Evolutionary conservation across 805 yeast genomes (phyloP).

Genomic region (Candida pini): DNA sequence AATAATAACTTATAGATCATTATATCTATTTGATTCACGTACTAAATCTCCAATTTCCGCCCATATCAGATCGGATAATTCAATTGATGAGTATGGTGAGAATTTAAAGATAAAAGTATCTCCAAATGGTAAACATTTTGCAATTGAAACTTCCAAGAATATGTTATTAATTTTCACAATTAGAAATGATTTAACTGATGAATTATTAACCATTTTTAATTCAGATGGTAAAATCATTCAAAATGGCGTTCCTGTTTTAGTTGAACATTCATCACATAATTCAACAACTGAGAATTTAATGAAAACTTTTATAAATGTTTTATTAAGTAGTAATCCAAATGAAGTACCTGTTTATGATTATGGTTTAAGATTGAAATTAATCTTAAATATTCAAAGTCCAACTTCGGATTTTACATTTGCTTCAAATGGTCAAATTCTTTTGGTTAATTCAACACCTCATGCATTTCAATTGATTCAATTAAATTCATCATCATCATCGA

Average conservation of each 20-base stretch:
- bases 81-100: constrained; percentile 42
- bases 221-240: constrained; percentile 27
- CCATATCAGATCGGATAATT: constrained; percentile 38
- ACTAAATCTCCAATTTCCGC: constrained; percentile 44
- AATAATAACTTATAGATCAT: constrained; percentile 30
- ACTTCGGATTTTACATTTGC: constrained; percentile 25
- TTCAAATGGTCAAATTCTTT: constrained; percentile 19
- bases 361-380: constrained; percentile 28
- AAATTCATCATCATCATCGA: constrained; percentile 7
- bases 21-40: constrained; percentile 34
- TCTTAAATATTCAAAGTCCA: constrained; percentile 30
- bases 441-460: constrained; percentile 27
- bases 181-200: constrained; percentile 25
- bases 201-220: constrained; percentile 26
- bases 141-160: constrained; percentile 35
- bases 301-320: constrained; percentile 22
- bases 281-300: constrained; percentile 11
- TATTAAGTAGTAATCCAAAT: constrained; percentile 17
- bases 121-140: constrained; percentile 31
- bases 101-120: constrained; percentile 36
- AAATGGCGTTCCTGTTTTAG: constrained; percentile 27
- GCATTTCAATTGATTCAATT: constrained; percentile 30
- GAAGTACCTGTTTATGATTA: constrained; percentile 28
- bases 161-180: constrained; percentile 40
- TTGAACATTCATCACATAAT: constrained; percentile 5